Evolutionary conservation across 192 early-diverging fungal genomes (phyloP).

Genomic region (Paraglomus brasilianum): DNA sequence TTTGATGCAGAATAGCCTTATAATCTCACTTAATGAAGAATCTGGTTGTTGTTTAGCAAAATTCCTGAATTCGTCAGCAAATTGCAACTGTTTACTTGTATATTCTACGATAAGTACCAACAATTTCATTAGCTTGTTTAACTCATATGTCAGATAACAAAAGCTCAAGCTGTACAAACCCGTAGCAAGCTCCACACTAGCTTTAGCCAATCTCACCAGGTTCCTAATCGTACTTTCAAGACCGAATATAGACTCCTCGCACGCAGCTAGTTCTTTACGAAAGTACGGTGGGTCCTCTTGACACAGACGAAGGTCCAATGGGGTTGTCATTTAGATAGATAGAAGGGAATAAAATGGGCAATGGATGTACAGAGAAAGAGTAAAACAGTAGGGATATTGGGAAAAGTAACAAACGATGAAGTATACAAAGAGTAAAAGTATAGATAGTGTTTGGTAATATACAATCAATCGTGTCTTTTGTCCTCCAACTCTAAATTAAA

Average conservation of each 20-base stretch:
- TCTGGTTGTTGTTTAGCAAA: conserved; percentile 54
- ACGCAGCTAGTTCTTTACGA: conserved; percentile 48
- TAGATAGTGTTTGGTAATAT: background rate
- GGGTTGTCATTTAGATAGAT: conserved; percentile 20
- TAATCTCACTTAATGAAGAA: conserved; percentile 43
- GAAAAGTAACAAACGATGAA: background rate
- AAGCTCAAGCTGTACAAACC: conserved; percentile 36
- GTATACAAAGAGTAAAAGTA: background rate
- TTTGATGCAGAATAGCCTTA: background rate
- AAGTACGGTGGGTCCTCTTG: conserved; percentile 59
- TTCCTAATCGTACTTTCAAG: conserved; percentile 53
- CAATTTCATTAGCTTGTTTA: background rate
- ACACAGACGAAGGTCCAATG: conserved; percentile 38
- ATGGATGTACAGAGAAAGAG: background rate
- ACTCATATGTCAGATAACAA: background rate
- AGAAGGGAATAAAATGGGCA: background rate
- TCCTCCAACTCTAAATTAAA: no score
- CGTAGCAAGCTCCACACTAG: conserved; percentile 52
- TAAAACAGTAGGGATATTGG: background rate
- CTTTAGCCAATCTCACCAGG: conserved; percentile 52
- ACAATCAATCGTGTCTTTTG: background rate
- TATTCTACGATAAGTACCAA: conserved; percentile 38
- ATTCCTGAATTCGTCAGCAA: conserved; percentile 51
- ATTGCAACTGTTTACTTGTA: conserved; percentile 49
- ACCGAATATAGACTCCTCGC: conserved; percentile 52